Evolutionary conservation across 257 asterid genomes (phyloP).

Genomic region (Fraxinus pennsylvanica): DNA sequence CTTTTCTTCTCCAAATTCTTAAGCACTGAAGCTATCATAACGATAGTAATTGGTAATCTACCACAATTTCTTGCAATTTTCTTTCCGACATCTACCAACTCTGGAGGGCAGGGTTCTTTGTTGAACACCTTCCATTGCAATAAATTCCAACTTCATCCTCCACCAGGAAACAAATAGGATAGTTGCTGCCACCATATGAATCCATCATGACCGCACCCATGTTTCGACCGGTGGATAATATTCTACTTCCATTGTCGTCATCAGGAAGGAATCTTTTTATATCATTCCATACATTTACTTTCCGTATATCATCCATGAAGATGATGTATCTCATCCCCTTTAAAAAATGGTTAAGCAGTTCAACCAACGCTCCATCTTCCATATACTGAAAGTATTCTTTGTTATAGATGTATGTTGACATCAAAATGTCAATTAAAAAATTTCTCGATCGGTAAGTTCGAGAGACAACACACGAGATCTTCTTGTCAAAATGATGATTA

Average conservation of each 20-base stretch:
- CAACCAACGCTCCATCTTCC: not conserved
- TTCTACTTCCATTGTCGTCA: not conserved
- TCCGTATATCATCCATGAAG: not conserved
- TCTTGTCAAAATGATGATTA: not conserved
- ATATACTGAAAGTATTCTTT: not conserved
- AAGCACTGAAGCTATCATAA: too few species aligned
- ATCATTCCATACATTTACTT: not conserved
- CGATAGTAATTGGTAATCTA: too few species aligned
- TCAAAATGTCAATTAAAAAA: not conserved
- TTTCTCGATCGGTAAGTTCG: not conserved
- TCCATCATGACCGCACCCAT: not conserved
- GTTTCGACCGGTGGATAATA: not conserved
- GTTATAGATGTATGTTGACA: not conserved
- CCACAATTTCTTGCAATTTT: too few species aligned
- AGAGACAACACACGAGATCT: not conserved
- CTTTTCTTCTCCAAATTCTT: too few species aligned
- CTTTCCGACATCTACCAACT: not conserved
- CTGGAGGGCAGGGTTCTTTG: not conserved
- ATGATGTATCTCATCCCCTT: not conserved
- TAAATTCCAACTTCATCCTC: conserved; percentile 2
- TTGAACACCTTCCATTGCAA: conserved; percentile 4
- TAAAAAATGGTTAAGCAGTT: not conserved
- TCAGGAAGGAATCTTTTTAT: not conserved
- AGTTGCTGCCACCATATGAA: not conserved
- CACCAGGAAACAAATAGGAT: not conserved